phyloP scores from a whole-genome alignment of 768 basidiomycete genomes.

The Gloeopeniophorella convolvens region DNA sequence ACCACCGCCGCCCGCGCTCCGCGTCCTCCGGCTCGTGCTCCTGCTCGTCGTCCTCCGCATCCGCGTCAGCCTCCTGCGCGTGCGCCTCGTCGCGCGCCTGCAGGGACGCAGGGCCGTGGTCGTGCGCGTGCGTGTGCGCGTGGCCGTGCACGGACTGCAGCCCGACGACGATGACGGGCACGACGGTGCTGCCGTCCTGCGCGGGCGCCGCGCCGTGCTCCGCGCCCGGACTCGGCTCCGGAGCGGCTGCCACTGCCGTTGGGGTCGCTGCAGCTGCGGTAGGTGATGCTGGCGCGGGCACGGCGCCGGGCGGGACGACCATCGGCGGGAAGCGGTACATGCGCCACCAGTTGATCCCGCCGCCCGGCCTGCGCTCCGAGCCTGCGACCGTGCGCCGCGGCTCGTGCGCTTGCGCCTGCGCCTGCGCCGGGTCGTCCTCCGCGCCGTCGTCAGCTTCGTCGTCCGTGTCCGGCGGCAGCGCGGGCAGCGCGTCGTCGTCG shows the following conservation, averaged over 20 bases:
- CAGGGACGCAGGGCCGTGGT: conserved; percentile 9
- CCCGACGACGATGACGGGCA: conserved; percentile 81
- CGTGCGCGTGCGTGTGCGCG: conserved; percentile 10
- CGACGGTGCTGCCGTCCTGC: conserved; percentile 37
- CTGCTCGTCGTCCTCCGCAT: background rate
- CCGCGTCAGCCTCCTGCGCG: background rate
- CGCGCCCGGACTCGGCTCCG: conserved; percentile 19
- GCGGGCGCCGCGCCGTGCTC: conserved; percentile 3
- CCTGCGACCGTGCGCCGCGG: conserved; percentile 29
- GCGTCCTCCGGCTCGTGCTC: conserved; percentile 1
- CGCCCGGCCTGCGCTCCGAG: conserved; percentile 35
- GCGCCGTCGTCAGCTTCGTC: conserved; percentile 23
- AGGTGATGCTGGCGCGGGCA: background rate
- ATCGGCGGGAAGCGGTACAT: conserved; percentile 78
- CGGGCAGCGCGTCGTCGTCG: conserved; percentile 30
- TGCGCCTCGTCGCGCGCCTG: conserved; percentile 8
- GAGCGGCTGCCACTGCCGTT: conserved; percentile 8
- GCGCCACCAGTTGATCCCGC: conserved; percentile 73
- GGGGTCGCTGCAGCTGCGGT: background rate
- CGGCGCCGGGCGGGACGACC: conserved; percentile 29
- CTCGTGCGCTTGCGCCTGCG: conserved; percentile 12
- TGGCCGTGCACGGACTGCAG: conserved; percentile 64
- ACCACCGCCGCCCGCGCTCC: conserved; percentile 43
- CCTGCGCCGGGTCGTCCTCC: background rate
- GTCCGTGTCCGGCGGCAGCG: conserved; percentile 21